Conservation (phyloP, 371 early-diverging fungal species). For the Mucor velutinosus region DNA sequence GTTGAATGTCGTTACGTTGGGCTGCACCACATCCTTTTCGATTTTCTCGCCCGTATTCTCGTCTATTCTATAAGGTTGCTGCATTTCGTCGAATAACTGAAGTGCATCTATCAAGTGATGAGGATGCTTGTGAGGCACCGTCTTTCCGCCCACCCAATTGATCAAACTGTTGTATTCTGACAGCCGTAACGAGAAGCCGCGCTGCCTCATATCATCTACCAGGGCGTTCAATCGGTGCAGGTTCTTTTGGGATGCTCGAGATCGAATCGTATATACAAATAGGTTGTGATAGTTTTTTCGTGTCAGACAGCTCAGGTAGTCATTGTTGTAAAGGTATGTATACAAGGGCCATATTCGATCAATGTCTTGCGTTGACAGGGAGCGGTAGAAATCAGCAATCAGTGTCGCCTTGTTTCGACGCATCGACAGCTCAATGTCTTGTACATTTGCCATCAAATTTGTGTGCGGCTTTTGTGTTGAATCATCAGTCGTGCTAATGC, state of each 20-base stretch:
- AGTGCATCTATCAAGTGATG: conserved; percentile 47
- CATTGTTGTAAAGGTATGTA: conserved; percentile 32
- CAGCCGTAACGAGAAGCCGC: conserved; percentile 25
- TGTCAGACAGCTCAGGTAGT: conserved; percentile 26
- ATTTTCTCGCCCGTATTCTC: background rate
- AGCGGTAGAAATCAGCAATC: conserved; percentile 41
- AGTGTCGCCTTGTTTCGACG: conserved; percentile 19
- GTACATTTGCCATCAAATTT: background rate
- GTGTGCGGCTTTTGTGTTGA: background rate
- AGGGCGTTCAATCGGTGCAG: conserved; percentile 39
- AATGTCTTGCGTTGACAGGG: conserved; percentile 45
- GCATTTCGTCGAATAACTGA: conserved; percentile 42
- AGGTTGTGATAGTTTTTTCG: conserved; percentile 36
- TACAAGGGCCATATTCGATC: conserved; percentile 55
- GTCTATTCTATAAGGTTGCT: conserved; percentile 7
- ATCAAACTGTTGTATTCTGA: conserved; percentile 47
- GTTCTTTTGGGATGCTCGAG: conserved; percentile 36
- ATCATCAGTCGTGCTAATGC: background rate
- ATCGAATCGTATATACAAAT: conserved; percentile 32
- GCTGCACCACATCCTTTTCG: conserved; percentile 19
- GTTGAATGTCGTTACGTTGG: conserved; percentile 37
- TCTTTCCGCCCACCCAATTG: conserved; percentile 44
- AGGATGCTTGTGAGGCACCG: conserved; percentile 27
- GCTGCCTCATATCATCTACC: conserved; percentile 43
- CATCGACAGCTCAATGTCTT: background rate